Evolutionary conservation across 805 yeast genomes (phyloP).

Genomic region (Barnettozyma sp.): DNA sequence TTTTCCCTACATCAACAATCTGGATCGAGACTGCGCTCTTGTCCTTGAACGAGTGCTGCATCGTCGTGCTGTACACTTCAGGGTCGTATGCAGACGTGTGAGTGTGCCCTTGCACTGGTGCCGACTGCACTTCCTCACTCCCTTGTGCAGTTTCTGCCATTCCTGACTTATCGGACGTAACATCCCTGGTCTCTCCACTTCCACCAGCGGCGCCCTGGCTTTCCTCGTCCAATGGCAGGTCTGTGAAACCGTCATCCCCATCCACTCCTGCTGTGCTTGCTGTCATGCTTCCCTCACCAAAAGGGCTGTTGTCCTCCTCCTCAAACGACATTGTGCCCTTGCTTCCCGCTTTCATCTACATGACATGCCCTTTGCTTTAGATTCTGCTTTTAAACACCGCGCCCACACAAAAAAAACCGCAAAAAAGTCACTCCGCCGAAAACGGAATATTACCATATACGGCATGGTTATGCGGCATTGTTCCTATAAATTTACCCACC

Average conservation of each 20-base stretch:
- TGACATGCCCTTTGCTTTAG: no score
- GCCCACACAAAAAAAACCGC: no score
- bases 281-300: conserved; percentile 11
- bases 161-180: conserved; percentile 14
- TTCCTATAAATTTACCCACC: no score
- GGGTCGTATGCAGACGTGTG: conserved; percentile 25
- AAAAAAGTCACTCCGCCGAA: neutral
- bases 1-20: conserved; percentile 80
- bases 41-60: conserved; percentile 18
- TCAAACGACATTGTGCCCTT: conserved; percentile 19
- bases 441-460: neutral
- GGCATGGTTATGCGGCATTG: neutral
- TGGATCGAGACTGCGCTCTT: conserved; percentile 26
- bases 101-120: conserved; percentile 3
- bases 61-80: conserved; percentile 19
- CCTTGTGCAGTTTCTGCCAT: conserved; percentile 1
- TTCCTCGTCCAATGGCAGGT: conserved; percentile 24
- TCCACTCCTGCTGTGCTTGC: conserved; percentile 3
- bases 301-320: conserved; percentile 25
- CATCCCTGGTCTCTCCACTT: no score
- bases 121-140: conserved; percentile 3
- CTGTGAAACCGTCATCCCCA: conserved; percentile 24
- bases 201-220: no score
- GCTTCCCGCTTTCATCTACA: no score
- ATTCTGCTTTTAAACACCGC: no score